Evolutionary conservation across 2,329 filamentous ascomycete genomes (phyloP), one percentile per base, ranked within the genome.

Genomic region (Leptographium wingfieldii): DNA sequence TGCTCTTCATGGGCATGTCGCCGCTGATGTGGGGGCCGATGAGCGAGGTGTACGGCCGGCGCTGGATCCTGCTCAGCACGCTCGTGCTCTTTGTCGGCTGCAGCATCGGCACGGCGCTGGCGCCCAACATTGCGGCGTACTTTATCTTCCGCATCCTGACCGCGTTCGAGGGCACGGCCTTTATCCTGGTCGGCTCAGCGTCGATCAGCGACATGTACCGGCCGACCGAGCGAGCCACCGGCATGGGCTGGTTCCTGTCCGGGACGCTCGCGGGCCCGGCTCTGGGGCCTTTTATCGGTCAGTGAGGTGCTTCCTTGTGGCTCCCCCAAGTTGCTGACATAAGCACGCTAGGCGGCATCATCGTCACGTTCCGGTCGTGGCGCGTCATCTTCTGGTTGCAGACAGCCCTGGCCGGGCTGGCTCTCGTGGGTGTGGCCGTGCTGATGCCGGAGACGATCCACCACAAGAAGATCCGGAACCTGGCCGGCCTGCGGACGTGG

Each of bases 311-410:
- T 22, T 22, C 22, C 22, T 22, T 22, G 22, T 22, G 22, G 22
- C 22, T 22, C 22, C 22, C 22, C 22, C 22, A 22, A 22, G 22
- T 1, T 48, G 46, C 9, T 48, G 19, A 22, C 22, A 56, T n/a
- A 22, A 46, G n/a, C 43, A 22, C n/a, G 19, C 43, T 12, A 51
- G 58, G 85, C 63, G 86, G 85, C 33, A 82, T 88, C 31, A 85
- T 89, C 57, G 83, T 88, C 31, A 88, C 84, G 0, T 88, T 80
- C 70, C 73, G 76, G 5, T 77, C 76, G 22, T 89, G 86, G 86
- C 74, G 84, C 35, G 80, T 80, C 52, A 86, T 89, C 61, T 88
- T 88, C 71, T 88, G 84, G 82, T 74, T 89, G 1, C 84, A 88
- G 65, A 78, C 82, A 0, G 85, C 79, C 0, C 74, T 89, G 1